Conservation (phyloP, 371 early-diverging fungal species). For the Mortierella sp. region DNA sequence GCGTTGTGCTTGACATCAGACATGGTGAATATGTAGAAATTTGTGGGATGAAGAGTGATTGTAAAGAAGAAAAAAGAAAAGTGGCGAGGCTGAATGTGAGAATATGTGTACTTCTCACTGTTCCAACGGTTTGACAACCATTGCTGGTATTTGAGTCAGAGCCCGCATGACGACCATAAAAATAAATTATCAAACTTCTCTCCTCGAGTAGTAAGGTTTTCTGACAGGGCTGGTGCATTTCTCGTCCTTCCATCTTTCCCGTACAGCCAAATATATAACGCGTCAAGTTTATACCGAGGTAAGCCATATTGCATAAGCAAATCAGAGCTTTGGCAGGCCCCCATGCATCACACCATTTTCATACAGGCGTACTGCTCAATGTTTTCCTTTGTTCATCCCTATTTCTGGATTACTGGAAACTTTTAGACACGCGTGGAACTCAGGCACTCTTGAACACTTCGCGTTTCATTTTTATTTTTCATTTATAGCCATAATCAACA, state of each 20-base stretch:
- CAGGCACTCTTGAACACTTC: background rate
- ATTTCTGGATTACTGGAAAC: background rate
- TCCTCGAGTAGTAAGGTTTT: background rate
- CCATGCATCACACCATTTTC: background rate
- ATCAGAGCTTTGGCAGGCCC: background rate
- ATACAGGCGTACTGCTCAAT: background rate
- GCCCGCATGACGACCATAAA: background rate
- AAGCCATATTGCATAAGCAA: slow-evolving; percentile 7
- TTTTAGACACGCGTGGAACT: background rate
- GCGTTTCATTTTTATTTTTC: background rate
- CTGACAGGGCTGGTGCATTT: background rate
- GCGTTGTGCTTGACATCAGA: slow-evolving; percentile 63
- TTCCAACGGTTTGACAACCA: background rate
- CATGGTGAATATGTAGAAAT: slow-evolving; percentile 50
- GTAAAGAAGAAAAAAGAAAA: slow-evolving; percentile 5
- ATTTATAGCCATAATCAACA: slow-evolving; percentile 2
- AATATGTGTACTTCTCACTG: background rate
- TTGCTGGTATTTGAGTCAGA: background rate
- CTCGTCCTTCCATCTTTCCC: slow-evolving; percentile 8
- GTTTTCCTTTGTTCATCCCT: too few relatives aligned
- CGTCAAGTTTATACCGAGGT: slow-evolving; percentile 3
- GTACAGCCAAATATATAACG: background rate
- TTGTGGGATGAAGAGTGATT: background rate
- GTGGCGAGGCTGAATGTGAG: background rate
- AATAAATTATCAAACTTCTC: too few relatives aligned